These are phyloP conservation scores for Penicillium sp. DNA, from an alignment of 2,329 filamentous ascomycete species.

Conservation along the genomic window DNA sequence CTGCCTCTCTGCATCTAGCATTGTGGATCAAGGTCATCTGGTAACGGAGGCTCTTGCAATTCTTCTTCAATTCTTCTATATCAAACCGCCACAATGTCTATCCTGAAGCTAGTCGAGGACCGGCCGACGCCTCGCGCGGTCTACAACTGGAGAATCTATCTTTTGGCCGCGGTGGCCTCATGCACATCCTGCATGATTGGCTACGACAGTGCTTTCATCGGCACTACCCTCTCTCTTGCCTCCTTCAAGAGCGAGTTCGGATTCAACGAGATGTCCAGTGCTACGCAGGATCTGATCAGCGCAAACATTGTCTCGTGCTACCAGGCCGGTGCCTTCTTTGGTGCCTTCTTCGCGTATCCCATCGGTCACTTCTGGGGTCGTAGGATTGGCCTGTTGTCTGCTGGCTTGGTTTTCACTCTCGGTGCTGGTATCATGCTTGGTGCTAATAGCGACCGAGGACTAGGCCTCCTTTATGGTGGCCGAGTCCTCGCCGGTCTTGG, in stretches of 20 bases:
- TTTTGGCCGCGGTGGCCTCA: conserved; percentile 53
- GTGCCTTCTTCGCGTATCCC: conserved; percentile 66
- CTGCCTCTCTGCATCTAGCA: conserved; percentile 8
- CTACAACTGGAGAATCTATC: conserved; percentile 60
- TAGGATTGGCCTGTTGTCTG: conserved; percentile 61
- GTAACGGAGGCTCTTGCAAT: neutral
- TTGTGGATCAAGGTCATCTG: conserved; percentile 5
- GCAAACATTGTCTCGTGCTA: conserved; percentile 78
- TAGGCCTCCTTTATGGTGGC: conserved; percentile 60
- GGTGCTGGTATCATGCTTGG: conserved; percentile 72
- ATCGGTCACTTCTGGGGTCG: conserved; percentile 67
- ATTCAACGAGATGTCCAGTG: conserved; percentile 49
- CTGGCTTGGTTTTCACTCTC: conserved; percentile 62
- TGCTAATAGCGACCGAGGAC: conserved; percentile 57
- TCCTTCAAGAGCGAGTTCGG: conserved; percentile 69
- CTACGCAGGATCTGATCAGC: conserved; percentile 53
- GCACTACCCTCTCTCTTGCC: conserved; percentile 67
- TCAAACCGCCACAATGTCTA: conserved; percentile 30
- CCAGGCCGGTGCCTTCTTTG: conserved; percentile 82
- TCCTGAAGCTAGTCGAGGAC: conserved; percentile 42
- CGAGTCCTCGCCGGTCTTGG: conserved; percentile 57
- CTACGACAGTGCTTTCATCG: conserved; percentile 74
- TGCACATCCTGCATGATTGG: conserved; percentile 59
- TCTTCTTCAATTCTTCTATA: neutral
- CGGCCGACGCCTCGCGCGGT: conserved; percentile 56